Conservation (phyloP, 371 early-diverging fungal species). For the Mortierella sp. region DNA sequence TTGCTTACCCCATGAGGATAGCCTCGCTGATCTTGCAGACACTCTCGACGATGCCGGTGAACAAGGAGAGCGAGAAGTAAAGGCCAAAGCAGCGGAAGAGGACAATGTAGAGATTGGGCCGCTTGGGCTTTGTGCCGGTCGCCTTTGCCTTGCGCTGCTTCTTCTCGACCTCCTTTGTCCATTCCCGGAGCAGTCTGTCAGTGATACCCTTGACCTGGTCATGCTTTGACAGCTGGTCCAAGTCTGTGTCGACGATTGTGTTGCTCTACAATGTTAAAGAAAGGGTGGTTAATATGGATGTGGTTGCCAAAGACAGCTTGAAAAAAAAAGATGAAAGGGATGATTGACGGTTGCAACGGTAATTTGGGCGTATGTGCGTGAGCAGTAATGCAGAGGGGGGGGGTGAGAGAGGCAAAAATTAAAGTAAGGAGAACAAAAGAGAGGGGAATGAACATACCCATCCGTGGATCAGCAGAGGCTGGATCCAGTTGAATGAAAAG, state of each 20-base stretch:
- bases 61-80: conserved; percentile 29
- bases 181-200: conserved; percentile 39
- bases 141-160: conserved; percentile 27
- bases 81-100: conserved; percentile 52
- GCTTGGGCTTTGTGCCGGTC: conserved; percentile 27
- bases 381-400: background rate
- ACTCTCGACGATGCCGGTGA: conserved; percentile 41
- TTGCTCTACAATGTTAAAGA: conserved; percentile 19
- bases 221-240: conserved; percentile 42
- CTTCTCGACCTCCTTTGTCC: conserved; percentile 41
- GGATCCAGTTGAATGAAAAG: conserved; percentile 57
- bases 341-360: background rate
- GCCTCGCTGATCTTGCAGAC: conserved; percentile 57
- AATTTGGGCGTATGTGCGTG: background rate
- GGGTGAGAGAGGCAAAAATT: background rate
- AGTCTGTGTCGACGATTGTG: conserved; percentile 36
- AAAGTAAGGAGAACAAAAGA: background rate
- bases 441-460: conserved; percentile 32
- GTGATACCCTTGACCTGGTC: conserved; percentile 47
- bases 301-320: background rate
- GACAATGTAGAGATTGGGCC: conserved; percentile 48
- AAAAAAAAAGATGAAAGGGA: background rate
- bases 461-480: conserved; percentile 43
- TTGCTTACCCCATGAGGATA: conserved; percentile 56
- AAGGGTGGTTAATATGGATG: conserved; percentile 8